Base-by-base conservation (phyloP, 192 early-diverging fungal species). In the Fimicolochytrium jonesii region DNA sequence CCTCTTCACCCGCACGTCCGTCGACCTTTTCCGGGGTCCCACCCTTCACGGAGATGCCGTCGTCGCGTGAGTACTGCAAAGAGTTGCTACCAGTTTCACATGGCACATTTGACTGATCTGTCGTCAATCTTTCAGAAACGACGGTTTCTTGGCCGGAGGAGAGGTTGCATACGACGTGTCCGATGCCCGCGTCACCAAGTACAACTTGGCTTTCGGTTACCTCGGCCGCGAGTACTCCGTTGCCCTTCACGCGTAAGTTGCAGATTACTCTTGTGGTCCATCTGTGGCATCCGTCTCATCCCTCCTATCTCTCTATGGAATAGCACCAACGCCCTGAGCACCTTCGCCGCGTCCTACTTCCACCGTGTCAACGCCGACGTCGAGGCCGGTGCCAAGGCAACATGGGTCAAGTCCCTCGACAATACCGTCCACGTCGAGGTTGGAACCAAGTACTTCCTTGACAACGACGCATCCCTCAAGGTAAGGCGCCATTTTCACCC, bases 21-120 rank as follows among this genome's bases (percentile, higher is more conserved):
- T 99, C 64, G 95, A 99, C 72, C 83, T 97, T 33, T 92, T 97
- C 88, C 91, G 89, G 81, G 92, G 92, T 63, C 95, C 92, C 62
- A 91, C 83, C 66, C 84, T 96, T 61, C 86, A 78, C 39, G 87
- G 88, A 56, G 93, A 98, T 61, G 85, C 88, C 43, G 91, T 94
- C 28, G 78, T 97, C 74, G 88, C 76, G 77, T 77, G 63, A 49
- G 55, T 48, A 15, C 26, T 15, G 26, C 25, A n/a, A n/a, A n/a
- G n/a, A n/a, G n/a, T n/a, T n/a, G n/a, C n/a, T n/a, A n/a, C n/a
- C n/a, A n/a, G n/a, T n/a, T n/a, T n/a, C n/a, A n/a, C n/a, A n/a
- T n/a, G 13, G 13, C 48, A 20, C 25, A n/a, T 50, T 50, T 50
- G 1, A 50, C 48, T 23, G 25, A 20, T 1, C 2, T 13, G 26